Percentiles rank a stretch among this genome's conserved stretches.
Conservation (phyloP, 2,329 filamentous ascomycete genomes). For the Domatiomyces catenatus region DNA sequence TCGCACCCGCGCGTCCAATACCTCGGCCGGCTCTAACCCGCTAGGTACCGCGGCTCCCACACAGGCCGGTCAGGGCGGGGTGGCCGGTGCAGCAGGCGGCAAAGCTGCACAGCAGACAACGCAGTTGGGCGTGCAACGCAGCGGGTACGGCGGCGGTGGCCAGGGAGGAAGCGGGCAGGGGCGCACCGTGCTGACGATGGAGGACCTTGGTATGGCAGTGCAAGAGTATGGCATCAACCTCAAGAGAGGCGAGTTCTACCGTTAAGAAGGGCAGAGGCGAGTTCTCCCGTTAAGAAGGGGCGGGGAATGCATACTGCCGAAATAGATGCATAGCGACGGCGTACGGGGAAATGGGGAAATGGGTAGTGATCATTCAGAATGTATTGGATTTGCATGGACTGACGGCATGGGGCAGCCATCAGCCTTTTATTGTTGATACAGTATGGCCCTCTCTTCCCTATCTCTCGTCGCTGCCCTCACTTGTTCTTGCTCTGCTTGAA, state of each 20-base stretch:
- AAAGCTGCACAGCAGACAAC: slow-evolving; percentile 31
- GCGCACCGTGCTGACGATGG: slow-evolving; percentile 91
- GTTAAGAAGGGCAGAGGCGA: slow-evolving; percentile 60
- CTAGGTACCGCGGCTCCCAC: slow-evolving; percentile 57
- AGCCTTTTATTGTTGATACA: too few species aligned
- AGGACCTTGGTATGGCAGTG: slow-evolving; percentile 94
- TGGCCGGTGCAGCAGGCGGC: slow-evolving; percentile 17
- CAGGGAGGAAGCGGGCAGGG: slow-evolving; percentile 71
- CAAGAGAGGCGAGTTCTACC: slow-evolving; percentile 93
- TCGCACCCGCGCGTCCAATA: slow-evolving; percentile 85
- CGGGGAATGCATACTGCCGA: background rate
- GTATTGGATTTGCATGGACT: background rate
- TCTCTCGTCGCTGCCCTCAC: slow-evolving; percentile 21
- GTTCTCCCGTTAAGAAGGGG: slow-evolving; percentile 61
- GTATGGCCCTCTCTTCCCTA: background rate
- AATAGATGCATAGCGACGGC: slow-evolving; percentile 3
- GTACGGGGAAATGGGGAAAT: background rate
- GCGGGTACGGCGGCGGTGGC: slow-evolving; percentile 73
- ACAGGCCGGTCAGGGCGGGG: slow-evolving; percentile 34
- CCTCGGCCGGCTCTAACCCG: slow-evolving; percentile 70
- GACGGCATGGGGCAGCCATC: too few species aligned
- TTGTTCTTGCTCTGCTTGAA: slow-evolving; percentile 61
- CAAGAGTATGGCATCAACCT: slow-evolving; percentile 96
- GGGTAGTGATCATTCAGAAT: background rate
- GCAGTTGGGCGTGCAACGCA: slow-evolving; percentile 57